Conservation (phyloP, 2,329 filamentous ascomycete species). For the Xylaria sp. region DNA sequence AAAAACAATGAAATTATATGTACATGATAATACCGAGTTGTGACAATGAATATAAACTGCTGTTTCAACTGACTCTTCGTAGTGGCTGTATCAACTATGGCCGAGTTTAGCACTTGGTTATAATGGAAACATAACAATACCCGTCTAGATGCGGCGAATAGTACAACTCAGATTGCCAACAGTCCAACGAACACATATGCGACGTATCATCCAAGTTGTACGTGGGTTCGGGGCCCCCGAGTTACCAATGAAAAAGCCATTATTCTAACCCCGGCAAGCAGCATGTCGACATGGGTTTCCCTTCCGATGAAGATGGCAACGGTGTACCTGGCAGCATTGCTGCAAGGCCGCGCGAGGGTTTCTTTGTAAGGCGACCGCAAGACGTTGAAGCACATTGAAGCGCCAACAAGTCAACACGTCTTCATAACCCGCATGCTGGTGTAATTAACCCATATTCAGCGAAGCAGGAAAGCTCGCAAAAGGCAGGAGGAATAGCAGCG, state of each 20-base stretch:
- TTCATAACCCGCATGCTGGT: slow-evolving; percentile 7
- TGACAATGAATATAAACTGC: neutral
- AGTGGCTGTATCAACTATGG: neutral
- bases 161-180: neutral
- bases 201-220: slow-evolving; percentile 4
- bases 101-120: neutral
- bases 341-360: neutral
- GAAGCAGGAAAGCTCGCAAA: slow-evolving; percentile 1
- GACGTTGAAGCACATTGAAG: slow-evolving; percentile 5
- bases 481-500: neutral
- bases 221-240: neutral
- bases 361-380: slow-evolving; percentile 1
- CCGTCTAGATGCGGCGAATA: neutral
- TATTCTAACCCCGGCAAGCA: neutral
- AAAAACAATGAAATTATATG: neutral
- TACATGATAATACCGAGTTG: too few species aligned
- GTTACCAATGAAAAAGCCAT: neutral
- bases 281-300: neutral
- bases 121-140: neutral
- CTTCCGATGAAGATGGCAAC: neutral
- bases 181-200: neutral
- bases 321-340: neutral
- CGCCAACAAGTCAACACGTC: slow-evolving; percentile 20
- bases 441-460: slow-evolving; percentile 19
- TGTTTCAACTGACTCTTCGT: neutral